Percentiles rank a stretch among this genome's conserved stretches.
phyloP scores from a whole-genome alignment of 139 green algal genomes.

The Asterochloris erici region DNA sequence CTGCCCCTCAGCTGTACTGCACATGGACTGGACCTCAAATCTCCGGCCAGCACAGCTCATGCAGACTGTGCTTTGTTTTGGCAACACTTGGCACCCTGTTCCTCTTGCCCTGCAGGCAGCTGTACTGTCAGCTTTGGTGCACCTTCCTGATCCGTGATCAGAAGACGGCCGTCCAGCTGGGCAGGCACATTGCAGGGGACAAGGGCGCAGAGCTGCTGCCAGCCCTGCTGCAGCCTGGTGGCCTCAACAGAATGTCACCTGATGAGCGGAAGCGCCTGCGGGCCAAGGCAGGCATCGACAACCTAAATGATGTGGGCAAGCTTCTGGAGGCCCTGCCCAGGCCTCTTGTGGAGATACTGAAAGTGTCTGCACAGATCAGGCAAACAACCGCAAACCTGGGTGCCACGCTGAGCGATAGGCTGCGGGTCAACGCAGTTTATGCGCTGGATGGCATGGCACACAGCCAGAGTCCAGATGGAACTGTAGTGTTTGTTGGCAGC shows the following conservation, averaged over 20 bases:
- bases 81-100: no score
- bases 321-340: constrained; percentile 47
- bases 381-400: constrained; percentile 36
- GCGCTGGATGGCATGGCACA: constrained; percentile 12
- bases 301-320: constrained; percentile 18
- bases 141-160: constrained; percentile 32
- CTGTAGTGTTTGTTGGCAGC: constrained; percentile 11
- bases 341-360: constrained; percentile 54
- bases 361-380: constrained; percentile 43
- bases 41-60: no score
- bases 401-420: constrained; percentile 39
- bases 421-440: constrained; percentile 52
- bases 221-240: constrained; percentile 55
- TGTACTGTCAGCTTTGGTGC: constrained; percentile 75
- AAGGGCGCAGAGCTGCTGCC: constrained; percentile 55
- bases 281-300: constrained; percentile 11
- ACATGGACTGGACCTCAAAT: no score
- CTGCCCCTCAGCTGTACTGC: no score
- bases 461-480: not conserved
- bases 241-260: constrained; percentile 21
- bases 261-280: constrained; percentile 14
- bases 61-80: no score
- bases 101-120: constrained; percentile 6
- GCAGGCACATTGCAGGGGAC: constrained; percentile 34
- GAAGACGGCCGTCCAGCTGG: constrained; percentile 16